Conservation (phyloP, 768 basidiomycete genomes). For the Naganishia onofrii region DNA sequence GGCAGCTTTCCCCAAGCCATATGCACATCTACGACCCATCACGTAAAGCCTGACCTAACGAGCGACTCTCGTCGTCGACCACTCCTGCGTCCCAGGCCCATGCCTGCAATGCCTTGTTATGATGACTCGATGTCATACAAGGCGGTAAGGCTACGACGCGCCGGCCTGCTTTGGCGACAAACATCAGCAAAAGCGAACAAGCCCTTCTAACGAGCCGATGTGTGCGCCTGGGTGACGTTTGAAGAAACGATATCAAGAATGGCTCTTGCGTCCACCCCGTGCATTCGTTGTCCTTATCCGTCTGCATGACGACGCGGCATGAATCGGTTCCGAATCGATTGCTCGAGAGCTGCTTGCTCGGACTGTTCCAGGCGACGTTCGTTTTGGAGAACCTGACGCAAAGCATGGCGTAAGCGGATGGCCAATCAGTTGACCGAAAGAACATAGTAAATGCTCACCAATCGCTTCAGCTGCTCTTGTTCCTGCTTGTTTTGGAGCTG, state of each 20-base stretch:
- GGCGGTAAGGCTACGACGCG: neutral
- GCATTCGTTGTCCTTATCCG: neutral
- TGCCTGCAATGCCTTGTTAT: neutral
- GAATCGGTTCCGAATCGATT: conserved; percentile 23
- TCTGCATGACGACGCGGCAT: conserved; percentile 21
- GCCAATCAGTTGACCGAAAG: neutral
- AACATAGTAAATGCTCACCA: conserved; percentile 57
- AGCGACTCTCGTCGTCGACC: neutral
- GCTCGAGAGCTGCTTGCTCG: conserved; percentile 40
- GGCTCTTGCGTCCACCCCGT: neutral
- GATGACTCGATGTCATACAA: neutral
- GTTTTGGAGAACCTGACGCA: conserved; percentile 46
- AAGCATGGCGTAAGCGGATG: neutral
- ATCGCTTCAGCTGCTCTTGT: conserved; percentile 92
- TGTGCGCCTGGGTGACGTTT: neutral
- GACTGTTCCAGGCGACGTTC: conserved; percentile 49
- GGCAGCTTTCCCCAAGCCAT: neutral
- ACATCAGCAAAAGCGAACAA: neutral
- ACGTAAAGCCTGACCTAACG: neutral
- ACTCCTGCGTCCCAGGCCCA: neutral
- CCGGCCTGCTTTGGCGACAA: neutral
- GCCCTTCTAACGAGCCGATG: neutral
- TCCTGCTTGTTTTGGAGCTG: conserved; percentile 93
- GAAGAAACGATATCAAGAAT: neutral
- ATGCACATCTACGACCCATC: neutral